A percentile compares a stretch with the other conserved stretches of the same genome.
These are phyloP conservation scores for Plasmodium gonderi DNA, from an alignment of 169 alveolate species.

Conservation along the genomic window DNA sequence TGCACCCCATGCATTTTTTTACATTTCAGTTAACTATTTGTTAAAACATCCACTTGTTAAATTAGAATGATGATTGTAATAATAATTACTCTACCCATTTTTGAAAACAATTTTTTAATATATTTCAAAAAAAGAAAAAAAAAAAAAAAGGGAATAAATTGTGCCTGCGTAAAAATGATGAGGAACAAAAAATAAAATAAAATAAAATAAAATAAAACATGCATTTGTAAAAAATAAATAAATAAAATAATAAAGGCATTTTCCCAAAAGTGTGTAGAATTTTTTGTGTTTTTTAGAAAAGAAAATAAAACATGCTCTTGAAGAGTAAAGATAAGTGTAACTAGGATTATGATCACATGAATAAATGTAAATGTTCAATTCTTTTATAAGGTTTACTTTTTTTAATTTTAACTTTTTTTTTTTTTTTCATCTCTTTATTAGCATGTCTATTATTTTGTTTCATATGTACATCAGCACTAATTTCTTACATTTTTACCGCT, in stretches of 20 bases:
- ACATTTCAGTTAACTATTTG: not conserved
- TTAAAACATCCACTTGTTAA: constrained; percentile 4
- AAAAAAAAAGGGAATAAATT: not conserved
- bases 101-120: constrained; percentile 32
- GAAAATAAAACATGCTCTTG: not conserved
- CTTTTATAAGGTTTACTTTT: not conserved
- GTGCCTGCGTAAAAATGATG: no score
- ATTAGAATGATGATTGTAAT: constrained; percentile 8
- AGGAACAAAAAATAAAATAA: no score
- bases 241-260: no score
- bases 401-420: not conserved
- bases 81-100: constrained; percentile 1
- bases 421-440: not conserved
- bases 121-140: constrained; percentile 2
- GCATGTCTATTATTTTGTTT: no score
- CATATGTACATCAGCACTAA: no score
- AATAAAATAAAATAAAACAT: no score
- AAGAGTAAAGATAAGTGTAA: not conserved
- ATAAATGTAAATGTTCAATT: not conserved
- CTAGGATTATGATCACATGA: not conserved
- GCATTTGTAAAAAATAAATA: no score
- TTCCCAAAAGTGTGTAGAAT: not conserved
- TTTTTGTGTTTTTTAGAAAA: not conserved
- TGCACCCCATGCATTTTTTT: not conserved
- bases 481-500: no score